Conservation (phyloP, 164 flowering plant species). For the Saururus chinensis region DNA sequence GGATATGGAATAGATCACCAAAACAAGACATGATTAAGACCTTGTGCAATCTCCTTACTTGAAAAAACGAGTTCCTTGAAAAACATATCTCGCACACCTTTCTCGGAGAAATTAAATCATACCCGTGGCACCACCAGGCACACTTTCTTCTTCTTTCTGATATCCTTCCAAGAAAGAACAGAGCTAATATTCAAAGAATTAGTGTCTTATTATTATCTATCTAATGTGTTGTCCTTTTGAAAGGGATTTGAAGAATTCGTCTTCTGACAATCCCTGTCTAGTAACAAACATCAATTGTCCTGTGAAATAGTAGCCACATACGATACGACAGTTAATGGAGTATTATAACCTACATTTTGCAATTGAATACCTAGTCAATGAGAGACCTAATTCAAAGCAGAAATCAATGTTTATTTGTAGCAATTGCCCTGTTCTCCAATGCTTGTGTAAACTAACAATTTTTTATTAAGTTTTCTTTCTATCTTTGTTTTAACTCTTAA, state of each 20-base stretch:
- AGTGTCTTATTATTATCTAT: background rate
- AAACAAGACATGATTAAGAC: background rate
- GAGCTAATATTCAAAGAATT: background rate
- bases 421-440: too few species aligned
- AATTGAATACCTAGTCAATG: too few species aligned
- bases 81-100: constrained; percentile 36
- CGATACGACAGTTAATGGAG: too few species aligned
- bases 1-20: background rate
- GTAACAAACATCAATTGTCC: too few species aligned
- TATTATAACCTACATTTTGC: too few species aligned
- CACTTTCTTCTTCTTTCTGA: constrained; percentile 65
- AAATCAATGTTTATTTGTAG: too few species aligned
- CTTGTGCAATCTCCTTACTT: background rate
- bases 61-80: background rate
- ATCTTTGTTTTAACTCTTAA: too few species aligned
- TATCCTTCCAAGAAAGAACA: constrained; percentile 28
- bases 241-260: background rate
- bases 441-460: too few species aligned
- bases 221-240: background rate
- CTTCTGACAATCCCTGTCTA: background rate
- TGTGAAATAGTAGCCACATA: too few species aligned
- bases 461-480: too few species aligned
- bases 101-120: constrained; percentile 93
- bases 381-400: too few species aligned
- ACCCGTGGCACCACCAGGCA: constrained; percentile 90